A percentile compares a stretch with the other conserved stretches of the same genome.
Conservation (phyloP, 768 basidiomycete genomes). For the Lactarius deliciosus region DNA sequence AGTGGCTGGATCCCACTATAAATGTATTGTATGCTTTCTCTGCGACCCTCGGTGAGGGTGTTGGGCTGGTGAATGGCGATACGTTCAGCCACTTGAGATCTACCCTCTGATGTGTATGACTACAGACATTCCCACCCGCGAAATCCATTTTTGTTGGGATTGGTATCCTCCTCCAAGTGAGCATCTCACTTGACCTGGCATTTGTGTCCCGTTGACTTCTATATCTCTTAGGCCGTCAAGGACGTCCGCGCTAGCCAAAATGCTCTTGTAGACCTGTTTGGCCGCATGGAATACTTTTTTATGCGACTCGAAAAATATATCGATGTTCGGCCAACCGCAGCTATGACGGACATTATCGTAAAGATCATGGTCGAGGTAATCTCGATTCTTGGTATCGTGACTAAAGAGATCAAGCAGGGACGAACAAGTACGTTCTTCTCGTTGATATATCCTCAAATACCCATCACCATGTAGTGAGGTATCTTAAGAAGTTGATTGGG, state of each 20-base stretch:
- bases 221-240: neutral
- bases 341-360: neutral
- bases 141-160: neutral
- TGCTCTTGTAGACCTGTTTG: neutral
- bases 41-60: neutral
- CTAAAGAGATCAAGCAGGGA: neutral
- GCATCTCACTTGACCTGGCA: neutral
- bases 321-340: neutral
- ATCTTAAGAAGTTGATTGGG: neutral
- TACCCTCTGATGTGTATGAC: neutral
- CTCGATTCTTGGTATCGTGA: neutral
- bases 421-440: neutral
- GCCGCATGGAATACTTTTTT: neutral
- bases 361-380: neutral
- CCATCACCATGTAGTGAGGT: neutral
- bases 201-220: neutral
- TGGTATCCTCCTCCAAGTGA: neutral
- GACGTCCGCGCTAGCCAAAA: neutral
- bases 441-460: neutral
- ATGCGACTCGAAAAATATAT: neutral
- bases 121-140: neutral
- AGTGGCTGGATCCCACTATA: neutral
- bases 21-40: neutral
- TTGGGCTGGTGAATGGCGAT: neutral
- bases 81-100: neutral